phyloP scores from a whole-genome alignment of 305 asterid genomes.

The Fraxinus sp. region DNA sequence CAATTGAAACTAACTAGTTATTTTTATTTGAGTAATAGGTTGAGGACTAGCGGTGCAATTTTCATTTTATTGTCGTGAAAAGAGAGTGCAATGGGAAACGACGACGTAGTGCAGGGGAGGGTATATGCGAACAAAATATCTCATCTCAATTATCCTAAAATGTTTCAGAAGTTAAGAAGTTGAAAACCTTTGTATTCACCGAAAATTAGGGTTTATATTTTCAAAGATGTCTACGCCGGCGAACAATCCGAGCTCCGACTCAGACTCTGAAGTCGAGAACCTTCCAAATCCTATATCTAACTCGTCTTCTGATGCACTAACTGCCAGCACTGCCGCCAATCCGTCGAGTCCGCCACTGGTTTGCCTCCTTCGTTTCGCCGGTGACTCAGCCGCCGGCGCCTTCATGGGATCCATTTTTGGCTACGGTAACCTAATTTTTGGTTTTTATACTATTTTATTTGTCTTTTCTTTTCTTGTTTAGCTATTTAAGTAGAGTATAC shows the following conservation, averaged over 20 bases:
- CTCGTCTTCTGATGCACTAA: constrained; percentile 35
- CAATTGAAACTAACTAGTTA: neutral
- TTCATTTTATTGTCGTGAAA: neutral
- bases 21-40: neutral
- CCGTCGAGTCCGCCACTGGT: constrained; percentile 59
- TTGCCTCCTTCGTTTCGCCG: constrained; percentile 66
- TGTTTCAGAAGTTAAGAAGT: neutral
- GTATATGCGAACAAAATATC: neutral
- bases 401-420: constrained; percentile 83
- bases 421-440: constrained; percentile 39
- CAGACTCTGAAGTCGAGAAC: constrained; percentile 54
- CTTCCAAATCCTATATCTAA: constrained; percentile 28
- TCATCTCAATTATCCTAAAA: neutral
- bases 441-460: neutral
- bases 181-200: constrained; percentile 20
- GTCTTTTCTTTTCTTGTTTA: neutral
- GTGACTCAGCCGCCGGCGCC: constrained; percentile 75
- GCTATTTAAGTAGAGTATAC: neutral
- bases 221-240: constrained; percentile 53
- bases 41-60: neutral
- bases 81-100: neutral
- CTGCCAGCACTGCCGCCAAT: constrained; percentile 26
- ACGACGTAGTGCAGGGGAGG: neutral
- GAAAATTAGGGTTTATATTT: constrained; percentile 43
- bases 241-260: constrained; percentile 40